Conservation (phyloP, 176 grass and related monocot species). For the Raddia distichophylla region DNA sequence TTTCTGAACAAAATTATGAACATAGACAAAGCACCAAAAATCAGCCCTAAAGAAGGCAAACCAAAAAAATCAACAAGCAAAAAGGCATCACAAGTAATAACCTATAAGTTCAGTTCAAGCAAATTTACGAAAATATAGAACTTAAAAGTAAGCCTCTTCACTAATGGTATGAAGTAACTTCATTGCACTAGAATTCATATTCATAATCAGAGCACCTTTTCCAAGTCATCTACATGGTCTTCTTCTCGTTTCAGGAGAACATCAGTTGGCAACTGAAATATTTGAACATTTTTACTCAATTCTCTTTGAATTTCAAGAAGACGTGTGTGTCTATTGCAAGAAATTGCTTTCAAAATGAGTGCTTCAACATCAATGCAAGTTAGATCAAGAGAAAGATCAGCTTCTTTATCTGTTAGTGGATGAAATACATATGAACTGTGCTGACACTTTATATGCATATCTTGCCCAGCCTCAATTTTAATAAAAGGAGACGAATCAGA, state of each 20-base stretch:
- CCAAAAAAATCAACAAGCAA: background rate
- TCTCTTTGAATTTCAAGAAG: conserved; percentile 93
- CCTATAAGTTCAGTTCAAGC: conserved; percentile 20
- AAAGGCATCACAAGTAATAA: conserved; percentile 24
- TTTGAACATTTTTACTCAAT: conserved; percentile 69
- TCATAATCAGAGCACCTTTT: conserved; percentile 56
- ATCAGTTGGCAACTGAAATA: conserved; percentile 67
- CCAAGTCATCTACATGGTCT: conserved; percentile 37
- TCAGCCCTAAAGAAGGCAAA: conserved; percentile 21
- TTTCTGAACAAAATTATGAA: conserved; percentile 59
- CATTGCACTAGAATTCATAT: conserved; percentile 27
- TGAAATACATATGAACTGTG: conserved; percentile 94
- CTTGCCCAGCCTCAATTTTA: conserved; percentile 72
- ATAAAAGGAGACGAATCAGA: conserved; percentile 75
- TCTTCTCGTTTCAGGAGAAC: conserved; percentile 66
- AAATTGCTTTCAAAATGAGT: conserved; percentile 89
- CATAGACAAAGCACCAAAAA: conserved; percentile 22
- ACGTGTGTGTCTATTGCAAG: conserved; percentile 88
- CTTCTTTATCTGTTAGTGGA: conserved; percentile 87
- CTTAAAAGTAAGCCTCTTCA: conserved; percentile 29
- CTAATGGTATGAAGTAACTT: conserved; percentile 14
- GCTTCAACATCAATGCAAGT: conserved; percentile 90
- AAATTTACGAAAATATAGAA: conserved; percentile 39
- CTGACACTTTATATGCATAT: conserved; percentile 79
- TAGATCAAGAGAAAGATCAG: conserved; percentile 69